Base-by-base conservation (phyloP, 139 green algal species). In the Chlamydomonas schloesseri region DNA sequence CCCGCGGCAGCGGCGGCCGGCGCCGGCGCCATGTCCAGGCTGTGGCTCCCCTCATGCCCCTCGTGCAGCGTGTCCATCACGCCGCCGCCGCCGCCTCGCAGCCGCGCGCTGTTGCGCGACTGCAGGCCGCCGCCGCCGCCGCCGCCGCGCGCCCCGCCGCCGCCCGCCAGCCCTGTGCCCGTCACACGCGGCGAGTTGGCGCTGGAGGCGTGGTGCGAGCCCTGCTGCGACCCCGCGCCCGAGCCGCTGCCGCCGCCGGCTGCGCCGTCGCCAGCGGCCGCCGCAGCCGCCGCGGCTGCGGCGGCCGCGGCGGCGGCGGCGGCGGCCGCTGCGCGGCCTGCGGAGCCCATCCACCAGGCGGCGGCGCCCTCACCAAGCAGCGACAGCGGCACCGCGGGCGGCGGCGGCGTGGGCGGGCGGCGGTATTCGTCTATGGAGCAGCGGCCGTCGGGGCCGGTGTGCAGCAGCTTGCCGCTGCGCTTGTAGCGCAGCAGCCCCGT, bases 401-500 rank as follows among this genome's bases (percentile, higher is more conserved):
- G 68, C 71, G 29, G 82, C 36, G 57, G 75, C 24, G 57, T 72
- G 18, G 33, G 67, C 53, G 57, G 87, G 36, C 47, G 82, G 67
- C 78, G 78, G 64, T 60, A 14, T n/a, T 84, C 78, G 62, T 84
- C 78, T 28, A 84, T 14, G n/a, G 64, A 75, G 37, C 28, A 29
- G n/a, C 78, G 78, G n/a, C 78, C 78, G 47, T 84, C 78, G 0
- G 76, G 76, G 2, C 76, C 42, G 1, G 91, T 95, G 81, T 95
- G 89, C 65, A 95, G 87, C 26, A 71, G 65, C 31, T 83, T 53
- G 9, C 90, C 86, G 34, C 84, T 86, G 18, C 76, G 74, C 57
- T 80, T 86, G 71, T 92, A 94, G 34, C 88, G 60, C 78, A 93
- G 72, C 53, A 90, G 73, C 10, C 83, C 84, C 15, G 50, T 76